Conservation (phyloP, 148 eudicot species). For the Fagopyrum homotropicum region DNA sequence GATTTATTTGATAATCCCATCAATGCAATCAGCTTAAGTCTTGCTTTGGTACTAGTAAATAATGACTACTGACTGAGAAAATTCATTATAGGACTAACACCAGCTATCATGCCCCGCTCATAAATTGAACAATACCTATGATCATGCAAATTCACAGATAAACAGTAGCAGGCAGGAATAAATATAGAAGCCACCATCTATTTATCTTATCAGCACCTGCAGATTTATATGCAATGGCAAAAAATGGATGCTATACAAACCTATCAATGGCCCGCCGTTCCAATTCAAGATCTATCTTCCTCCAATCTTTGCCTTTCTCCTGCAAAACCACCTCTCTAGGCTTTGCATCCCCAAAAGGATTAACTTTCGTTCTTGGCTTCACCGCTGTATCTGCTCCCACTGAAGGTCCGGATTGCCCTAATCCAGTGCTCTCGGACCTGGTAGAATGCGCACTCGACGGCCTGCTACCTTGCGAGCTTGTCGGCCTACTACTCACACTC, state of each 20-base stretch:
- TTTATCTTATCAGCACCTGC: neutral
- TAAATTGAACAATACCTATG: neutral
- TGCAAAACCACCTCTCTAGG: slow-evolving; percentile 89
- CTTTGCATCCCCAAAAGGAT: slow-evolving; percentile 97
- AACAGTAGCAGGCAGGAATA: too few relatives aligned
- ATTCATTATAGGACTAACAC: neutral
- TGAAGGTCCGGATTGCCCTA: slow-evolving; percentile 31
- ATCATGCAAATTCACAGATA: neutral
- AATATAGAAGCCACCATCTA: neutral
- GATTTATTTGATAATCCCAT: neutral
- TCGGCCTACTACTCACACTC: slow-evolving; percentile 45
- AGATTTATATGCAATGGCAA: neutral
- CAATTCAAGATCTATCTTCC: slow-evolving; percentile 85
- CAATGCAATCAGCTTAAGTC: neutral
- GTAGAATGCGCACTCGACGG: slow-evolving; percentile 68
- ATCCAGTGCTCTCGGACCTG: slow-evolving; percentile 59
- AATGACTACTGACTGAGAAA: neutral
- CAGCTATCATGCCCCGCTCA: neutral
- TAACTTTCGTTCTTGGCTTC: slow-evolving; percentile 64
- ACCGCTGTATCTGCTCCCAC: slow-evolving; percentile 25
- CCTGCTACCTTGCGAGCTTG: slow-evolving; percentile 41
- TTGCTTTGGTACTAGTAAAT: neutral
- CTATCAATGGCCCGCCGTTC: slow-evolving; percentile 69
- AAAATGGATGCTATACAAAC: slow-evolving; percentile 20
- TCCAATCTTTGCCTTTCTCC: slow-evolving; percentile 91